These are phyloP conservation scores for Scalesia atractyloides DNA, from an alignment of 129 eudicot species.

Conservation along the genomic window DNA sequence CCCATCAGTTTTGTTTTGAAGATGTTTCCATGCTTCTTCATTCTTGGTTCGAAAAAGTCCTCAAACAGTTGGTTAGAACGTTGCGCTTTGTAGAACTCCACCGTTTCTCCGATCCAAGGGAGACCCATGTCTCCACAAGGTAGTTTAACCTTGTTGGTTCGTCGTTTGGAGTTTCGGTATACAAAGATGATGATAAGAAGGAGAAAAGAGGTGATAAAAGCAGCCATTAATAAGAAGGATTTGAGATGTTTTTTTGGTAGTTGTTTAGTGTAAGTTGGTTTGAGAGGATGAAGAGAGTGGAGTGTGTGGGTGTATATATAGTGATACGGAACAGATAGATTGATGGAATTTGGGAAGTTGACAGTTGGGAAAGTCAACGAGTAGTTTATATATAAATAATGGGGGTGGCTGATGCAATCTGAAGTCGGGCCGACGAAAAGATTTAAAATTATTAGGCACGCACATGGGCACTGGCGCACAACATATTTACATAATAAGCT, in stretches of 20 bases:
- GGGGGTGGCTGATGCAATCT: slow-evolving; percentile 29
- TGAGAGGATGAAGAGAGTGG: slow-evolving; percentile 15
- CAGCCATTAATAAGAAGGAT: slow-evolving; percentile 16
- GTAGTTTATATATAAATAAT: background rate
- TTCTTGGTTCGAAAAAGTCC: background rate
- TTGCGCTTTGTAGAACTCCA: no score
- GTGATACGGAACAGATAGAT: background rate
- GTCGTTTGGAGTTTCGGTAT: background rate
- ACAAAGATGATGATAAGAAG: slow-evolving; percentile 36
- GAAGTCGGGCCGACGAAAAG: slow-evolving; percentile 34
- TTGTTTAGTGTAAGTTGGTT: slow-evolving; percentile 2
- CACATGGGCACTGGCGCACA: no score
- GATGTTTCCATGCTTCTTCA: no score
- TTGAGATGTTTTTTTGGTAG: slow-evolving; percentile 17
- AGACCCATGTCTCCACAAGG: slow-evolving; percentile 34
- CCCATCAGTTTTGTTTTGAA: no score
- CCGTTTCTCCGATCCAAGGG: no score
- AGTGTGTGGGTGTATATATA: slow-evolving; percentile 6
- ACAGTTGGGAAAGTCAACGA: slow-evolving; percentile 22
- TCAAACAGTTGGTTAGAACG: no score
- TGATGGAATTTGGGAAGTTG: background rate
- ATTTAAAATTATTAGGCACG: background rate
- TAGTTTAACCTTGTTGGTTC: slow-evolving; percentile 27
- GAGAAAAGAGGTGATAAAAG: background rate
- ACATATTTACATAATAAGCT: no score